Evolutionary conservation across 1,139 yeast species (phyloP), one percentile per base, ranked within the genome.

Genomic region (Yamadazyma kanchanaburiensis): DNA sequence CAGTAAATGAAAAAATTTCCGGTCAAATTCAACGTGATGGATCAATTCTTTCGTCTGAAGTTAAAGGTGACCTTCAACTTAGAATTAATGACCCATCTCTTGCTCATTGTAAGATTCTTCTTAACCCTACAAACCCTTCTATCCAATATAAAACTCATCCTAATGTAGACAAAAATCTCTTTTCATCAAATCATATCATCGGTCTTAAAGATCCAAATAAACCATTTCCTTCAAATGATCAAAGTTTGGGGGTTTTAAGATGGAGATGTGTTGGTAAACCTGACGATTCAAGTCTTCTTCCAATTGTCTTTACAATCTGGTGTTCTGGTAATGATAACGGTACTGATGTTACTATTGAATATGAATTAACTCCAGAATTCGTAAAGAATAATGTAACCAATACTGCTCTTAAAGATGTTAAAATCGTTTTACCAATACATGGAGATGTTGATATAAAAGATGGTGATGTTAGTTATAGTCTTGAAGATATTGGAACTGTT

Each of bases 91-190:
- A 87, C 47, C 66, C 82, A 10, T 73, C 70, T 20, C 68, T 81
- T 41, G 77, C 94, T 13, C 73, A 73, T 42, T 74, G 87, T 35
- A 77, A 75, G 52, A 70, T 89, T 35, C 54, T 77, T 39, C 67
- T 89, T 39, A 55, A 66, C 27, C 66, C 78, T 23, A 69, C 58
- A 26, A 68, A 66, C 31, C 60, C 65, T 25, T 55, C 65, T 12
- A 70, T 77, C 33, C 91, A 81, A 53, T 91, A 77, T 67, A 89
- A 89, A 58, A 87, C 97, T 17, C 96, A 91, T 63, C 98, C 98
- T 40, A 88, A 89, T 55, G 94, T 91, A 42, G 96, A 91, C 63
- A 81, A 86, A 52, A 66, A 65, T 28, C 60, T 76, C 48, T 91
- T 89, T 57, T 67, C 73, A 27, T 56, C 70, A 15, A 58, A 67